phyloP scores from a whole-genome alignment of 257 asterid species.

The Haberlea rhodopensis region DNA sequence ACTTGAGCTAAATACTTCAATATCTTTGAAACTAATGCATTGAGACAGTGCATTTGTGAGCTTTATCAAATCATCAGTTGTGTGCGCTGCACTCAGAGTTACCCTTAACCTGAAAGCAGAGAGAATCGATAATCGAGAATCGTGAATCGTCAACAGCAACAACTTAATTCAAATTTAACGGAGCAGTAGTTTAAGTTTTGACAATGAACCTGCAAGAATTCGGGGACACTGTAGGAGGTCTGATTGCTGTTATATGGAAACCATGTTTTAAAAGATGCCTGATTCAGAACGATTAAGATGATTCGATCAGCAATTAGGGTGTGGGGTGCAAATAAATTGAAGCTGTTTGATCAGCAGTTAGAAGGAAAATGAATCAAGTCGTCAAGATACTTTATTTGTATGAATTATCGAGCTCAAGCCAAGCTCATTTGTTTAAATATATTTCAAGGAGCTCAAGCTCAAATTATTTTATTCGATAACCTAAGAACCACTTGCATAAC shows the following conservation, averaged over 20 bases:
- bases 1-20: constrained; percentile 30
- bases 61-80: constrained; percentile 66
- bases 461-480: no score
- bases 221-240: constrained; percentile 96
- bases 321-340: no score
- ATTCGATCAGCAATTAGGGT: no score
- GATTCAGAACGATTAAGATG: constrained; percentile 34
- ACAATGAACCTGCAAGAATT: constrained; percentile 93
- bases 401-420: no score
- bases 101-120: constrained; percentile 64
- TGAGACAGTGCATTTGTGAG: constrained; percentile 64
- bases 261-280: constrained; percentile 84
- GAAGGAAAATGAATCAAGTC: neutral
- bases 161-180: neutral
- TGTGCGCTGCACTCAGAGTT: constrained; percentile 83
- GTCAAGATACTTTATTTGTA: no score
- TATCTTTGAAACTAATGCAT: constrained; percentile 59
- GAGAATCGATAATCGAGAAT: neutral
- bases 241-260: constrained; percentile 80
- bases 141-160: no score
- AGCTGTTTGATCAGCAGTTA: constrained; percentile 24
- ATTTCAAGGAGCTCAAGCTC: no score
- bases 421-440: no score
- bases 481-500: no score
- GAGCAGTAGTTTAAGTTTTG: neutral